Percentiles rank a stretch among this genome's conserved stretches.
Conservation (phyloP, 1,284 basidiomycete species). For the Anthracocystis panici-leucophaei region DNA sequence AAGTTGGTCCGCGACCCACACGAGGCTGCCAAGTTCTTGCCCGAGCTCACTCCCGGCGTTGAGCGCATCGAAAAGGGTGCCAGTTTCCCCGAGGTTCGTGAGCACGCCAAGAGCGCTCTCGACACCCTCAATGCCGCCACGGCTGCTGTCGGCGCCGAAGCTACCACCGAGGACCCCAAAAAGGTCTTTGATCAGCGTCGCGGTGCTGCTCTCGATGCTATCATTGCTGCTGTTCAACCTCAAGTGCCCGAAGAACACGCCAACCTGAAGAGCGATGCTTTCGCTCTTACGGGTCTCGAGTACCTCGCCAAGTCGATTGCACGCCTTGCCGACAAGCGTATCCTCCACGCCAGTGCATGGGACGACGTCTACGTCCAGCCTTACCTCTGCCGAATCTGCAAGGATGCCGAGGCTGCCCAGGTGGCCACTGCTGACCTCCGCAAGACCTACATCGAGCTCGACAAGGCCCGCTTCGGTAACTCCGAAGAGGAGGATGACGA, state of each 20-base stretch:
- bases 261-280: constrained; percentile 60
- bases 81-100: constrained; percentile 89
- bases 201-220: constrained; percentile 53
- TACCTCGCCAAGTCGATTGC: constrained; percentile 61
- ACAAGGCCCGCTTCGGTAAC: constrained; percentile 65
- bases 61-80: constrained; percentile 90
- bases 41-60: constrained; percentile 89
- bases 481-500: constrained; percentile 78
- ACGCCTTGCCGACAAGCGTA: constrained; percentile 67
- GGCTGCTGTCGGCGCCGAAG: constrained; percentile 49
- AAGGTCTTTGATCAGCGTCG: constrained; percentile 56
- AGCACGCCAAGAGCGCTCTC: constrained; percentile 64
- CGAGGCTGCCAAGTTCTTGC: constrained; percentile 89
- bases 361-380: constrained; percentile 69
- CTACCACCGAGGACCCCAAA: constrained; percentile 58
- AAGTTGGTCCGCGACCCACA: constrained; percentile 94
- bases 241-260: constrained; percentile 54
- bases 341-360: constrained; percentile 65
- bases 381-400: constrained; percentile 70
- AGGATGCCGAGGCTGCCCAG: constrained; percentile 56
- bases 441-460: constrained; percentile 60
- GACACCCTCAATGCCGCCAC: constrained; percentile 62
- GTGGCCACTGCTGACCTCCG: constrained; percentile 60
- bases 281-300: constrained; percentile 59
- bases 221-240: constrained; percentile 55